These are phyloP conservation scores for Marchantia polymorpha DNA, from an alignment of 225 moss, liverwort and hornwort species.

Conservation along the genomic window DNA sequence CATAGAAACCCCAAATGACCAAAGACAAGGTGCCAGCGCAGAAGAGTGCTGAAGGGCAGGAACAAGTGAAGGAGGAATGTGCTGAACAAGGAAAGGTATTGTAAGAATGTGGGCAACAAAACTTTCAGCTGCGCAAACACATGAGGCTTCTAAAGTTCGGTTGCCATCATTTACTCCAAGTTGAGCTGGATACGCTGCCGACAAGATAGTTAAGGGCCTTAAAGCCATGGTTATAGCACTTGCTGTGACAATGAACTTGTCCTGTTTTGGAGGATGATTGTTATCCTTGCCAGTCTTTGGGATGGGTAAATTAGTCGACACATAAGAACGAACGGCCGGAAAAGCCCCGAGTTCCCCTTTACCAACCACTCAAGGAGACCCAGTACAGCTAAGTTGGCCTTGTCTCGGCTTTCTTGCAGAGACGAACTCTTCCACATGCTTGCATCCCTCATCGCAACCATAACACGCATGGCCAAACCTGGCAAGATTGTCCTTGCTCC, in stretches of 20 bases:
- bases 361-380: constrained; percentile 71
- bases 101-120: constrained; percentile 77
- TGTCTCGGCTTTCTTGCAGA: constrained; percentile 42
- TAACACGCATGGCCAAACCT: constrained; percentile 69
- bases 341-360: constrained; percentile 67
- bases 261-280: constrained; percentile 53
- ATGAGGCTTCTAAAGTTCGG: constrained; percentile 43
- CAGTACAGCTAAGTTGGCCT: constrained; percentile 54
- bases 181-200: constrained; percentile 42
- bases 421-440: constrained; percentile 75
- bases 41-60: constrained; percentile 79
- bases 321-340: constrained; percentile 64
- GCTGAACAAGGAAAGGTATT: constrained; percentile 73
- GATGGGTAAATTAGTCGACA: constrained; percentile 64
- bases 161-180: constrained; percentile 33
- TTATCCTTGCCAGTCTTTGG: constrained; percentile 57
- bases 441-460: constrained; percentile 73
- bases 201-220: constrained; percentile 64
- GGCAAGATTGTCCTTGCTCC: constrained; percentile 36
- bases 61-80: constrained; percentile 66
- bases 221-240: constrained; percentile 73
- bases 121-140: constrained; percentile 69
- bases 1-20: constrained; percentile 70
- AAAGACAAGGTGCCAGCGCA: constrained; percentile 69
- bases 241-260: constrained; percentile 77